Percentiles rank a stretch among this genome's conserved stretches.
Conservation (phyloP, 140 eudicot genomes). For the Stevia rebaudiana region DNA sequence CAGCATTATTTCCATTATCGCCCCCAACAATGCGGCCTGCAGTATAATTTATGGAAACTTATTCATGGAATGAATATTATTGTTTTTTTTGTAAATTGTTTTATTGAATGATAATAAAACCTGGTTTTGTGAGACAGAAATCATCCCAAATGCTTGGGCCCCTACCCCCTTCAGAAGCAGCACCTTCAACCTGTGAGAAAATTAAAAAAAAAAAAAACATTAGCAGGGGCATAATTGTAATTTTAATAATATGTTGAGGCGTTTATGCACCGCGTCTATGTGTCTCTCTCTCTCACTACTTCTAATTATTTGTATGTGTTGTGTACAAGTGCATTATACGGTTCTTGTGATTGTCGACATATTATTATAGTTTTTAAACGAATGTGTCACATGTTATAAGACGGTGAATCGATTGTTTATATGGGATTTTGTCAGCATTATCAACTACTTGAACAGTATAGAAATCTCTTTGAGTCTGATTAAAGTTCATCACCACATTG, state of each 20-base stretch:
- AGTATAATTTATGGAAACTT: neutral
- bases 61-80: neutral
- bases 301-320: too few species aligned
- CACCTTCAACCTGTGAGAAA: conserved; percentile 31
- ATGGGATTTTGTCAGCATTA: neutral
- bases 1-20: conserved; percentile 31
- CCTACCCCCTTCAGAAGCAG: conserved; percentile 29
- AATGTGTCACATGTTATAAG: neutral
- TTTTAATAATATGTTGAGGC: too few species aligned
- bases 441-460: neutral
- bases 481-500: neutral
- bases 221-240: neutral
- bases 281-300: too few species aligned
- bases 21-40: conserved; percentile 26
- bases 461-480: neutral
- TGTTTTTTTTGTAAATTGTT: neutral
- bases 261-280: neutral
- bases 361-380: too few species aligned
- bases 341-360: too few species aligned
- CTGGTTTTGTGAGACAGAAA: conserved; percentile 23
- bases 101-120: conserved; percentile 2
- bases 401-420: neutral
- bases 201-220: neutral
- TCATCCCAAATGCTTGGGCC: conserved; percentile 34
- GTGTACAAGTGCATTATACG: too few species aligned